These are phyloP conservation scores for Gardenia jasminoides DNA, from an alignment of 257 asterid species.

Conservation along the genomic window DNA sequence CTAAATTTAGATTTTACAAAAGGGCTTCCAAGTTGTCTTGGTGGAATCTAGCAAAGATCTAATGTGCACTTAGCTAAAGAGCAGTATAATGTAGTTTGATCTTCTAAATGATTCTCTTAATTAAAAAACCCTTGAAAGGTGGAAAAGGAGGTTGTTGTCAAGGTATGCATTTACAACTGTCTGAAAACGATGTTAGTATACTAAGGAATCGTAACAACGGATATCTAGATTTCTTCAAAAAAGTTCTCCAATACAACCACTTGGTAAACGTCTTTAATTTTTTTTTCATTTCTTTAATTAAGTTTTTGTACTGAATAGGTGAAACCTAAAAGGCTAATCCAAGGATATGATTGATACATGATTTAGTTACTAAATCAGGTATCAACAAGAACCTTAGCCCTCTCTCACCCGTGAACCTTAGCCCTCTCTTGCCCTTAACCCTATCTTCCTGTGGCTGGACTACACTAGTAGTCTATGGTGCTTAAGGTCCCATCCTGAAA, in stretches of 20 bases:
- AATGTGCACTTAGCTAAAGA: too few relatives aligned
- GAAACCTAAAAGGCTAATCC: not conserved
- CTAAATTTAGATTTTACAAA: too few relatives aligned
- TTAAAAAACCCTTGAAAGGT: not conserved
- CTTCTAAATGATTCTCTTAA: not conserved
- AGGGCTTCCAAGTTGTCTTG: not conserved
- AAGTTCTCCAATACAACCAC: too few relatives aligned
- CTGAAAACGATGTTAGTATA: not conserved
- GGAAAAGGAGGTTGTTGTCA: not conserved
- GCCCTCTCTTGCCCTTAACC: not conserved
- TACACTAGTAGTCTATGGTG: not conserved
- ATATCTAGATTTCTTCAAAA: not conserved
- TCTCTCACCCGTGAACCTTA: too few relatives aligned
- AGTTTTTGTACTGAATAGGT: not conserved
- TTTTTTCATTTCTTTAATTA: not conserved
- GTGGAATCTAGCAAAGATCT: not conserved
- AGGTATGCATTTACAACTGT: not conserved
- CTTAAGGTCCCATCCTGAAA: not conserved
- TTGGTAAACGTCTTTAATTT: too few relatives aligned
- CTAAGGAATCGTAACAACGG: not conserved
- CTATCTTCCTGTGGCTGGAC: constrained; percentile 6
- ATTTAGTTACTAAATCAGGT: not conserved
- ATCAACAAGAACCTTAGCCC: too few relatives aligned
- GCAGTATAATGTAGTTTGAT: not conserved
- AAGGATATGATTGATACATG: not conserved